Percentiles rank a stretch among this genome's conserved stretches.
Conservation (phyloP, 2,329 filamentous ascomycete genomes). For the Pseudocercospora pini-densiflorae region DNA sequence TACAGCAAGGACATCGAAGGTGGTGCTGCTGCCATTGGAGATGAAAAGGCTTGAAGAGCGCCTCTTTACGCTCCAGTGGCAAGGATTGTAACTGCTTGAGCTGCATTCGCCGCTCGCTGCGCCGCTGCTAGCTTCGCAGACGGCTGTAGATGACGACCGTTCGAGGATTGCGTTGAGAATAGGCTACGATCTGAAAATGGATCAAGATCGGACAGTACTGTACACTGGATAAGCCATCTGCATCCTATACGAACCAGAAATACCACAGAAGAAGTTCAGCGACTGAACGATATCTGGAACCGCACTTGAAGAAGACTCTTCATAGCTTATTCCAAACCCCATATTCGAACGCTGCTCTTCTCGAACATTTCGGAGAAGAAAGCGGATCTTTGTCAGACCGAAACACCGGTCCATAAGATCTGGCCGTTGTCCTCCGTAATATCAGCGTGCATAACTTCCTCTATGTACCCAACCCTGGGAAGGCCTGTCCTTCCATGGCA, state of each 20-base stretch:
- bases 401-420: too few relatives aligned
- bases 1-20: constrained; percentile 34
- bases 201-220: constrained; percentile 3
- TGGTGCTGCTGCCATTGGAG: constrained; percentile 7
- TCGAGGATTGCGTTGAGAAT: not conserved
- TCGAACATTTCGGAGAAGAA: too few relatives aligned
- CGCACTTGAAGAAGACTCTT: not conserved
- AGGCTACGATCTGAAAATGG: not conserved
- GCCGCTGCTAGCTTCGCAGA: not conserved
- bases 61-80: not conserved
- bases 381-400: too few relatives aligned
- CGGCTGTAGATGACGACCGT: not conserved
- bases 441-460: too few relatives aligned
- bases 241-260: not conserved
- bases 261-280: not conserved
- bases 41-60: constrained; percentile 2
- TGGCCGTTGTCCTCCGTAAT: too few relatives aligned
- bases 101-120: not conserved
- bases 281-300: not conserved
- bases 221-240: constrained; percentile 6
- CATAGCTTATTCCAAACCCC: too few relatives aligned
- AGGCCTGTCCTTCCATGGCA: too few relatives aligned
- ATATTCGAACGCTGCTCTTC: too few relatives aligned
- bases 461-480: too few relatives aligned
- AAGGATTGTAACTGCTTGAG: not conserved